Evolutionary conservation across 116 monocot species (phyloP), one percentile per base, ranked within the genome.

Genomic region (Thalassia testudinum): DNA sequence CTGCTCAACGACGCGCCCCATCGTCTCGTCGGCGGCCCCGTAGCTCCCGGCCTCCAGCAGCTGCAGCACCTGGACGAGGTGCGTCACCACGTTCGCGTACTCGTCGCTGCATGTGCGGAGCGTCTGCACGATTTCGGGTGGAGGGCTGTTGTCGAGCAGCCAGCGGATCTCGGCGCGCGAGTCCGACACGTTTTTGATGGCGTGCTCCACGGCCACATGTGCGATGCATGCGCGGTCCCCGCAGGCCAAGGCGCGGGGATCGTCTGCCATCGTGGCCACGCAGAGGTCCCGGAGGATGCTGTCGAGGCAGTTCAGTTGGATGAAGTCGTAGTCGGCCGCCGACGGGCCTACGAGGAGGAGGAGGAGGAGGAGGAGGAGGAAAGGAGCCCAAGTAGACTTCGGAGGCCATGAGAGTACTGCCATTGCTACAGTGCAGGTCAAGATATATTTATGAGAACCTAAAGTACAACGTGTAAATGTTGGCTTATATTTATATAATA

Each of bases 101-200:
- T 17, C 27, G 26, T 23, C 52, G 27, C 16, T 52, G 26, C 52
- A 52, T 10, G 26, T 15, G 26, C 12, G 24, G 25, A 27, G 27
- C 28, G 26, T 15, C 52, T 27, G 12, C 4, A 25, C 28, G 17
- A 15, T 15, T 2, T 25, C 52, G 26, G 52, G 25, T 27, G 52
- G 52, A 1, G 25, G 27, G 15, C 26, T 27, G 26, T 23, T 52
- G 24, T 27, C 25, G 18, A 27, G 12, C 26, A 52, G 2, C 17
- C 12, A 6, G 26, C 5, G 27, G 5, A 26, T 26, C 17, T 26
- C 26, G 6, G 4, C n/a, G n/a, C 27, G 52, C 26, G 25, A 17
- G 26, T 52, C 52, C 25, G 52, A 25, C 16, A 27, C 52, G 52
- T 52, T 52, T 26, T n/a, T 23, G 26, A 52, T 24, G 24, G 52